Percentiles rank a stretch among this genome's conserved stretches.
phyloP scores from a whole-genome alignment of 768 basidiomycete species.

The Tricholoma sp. region DNA sequence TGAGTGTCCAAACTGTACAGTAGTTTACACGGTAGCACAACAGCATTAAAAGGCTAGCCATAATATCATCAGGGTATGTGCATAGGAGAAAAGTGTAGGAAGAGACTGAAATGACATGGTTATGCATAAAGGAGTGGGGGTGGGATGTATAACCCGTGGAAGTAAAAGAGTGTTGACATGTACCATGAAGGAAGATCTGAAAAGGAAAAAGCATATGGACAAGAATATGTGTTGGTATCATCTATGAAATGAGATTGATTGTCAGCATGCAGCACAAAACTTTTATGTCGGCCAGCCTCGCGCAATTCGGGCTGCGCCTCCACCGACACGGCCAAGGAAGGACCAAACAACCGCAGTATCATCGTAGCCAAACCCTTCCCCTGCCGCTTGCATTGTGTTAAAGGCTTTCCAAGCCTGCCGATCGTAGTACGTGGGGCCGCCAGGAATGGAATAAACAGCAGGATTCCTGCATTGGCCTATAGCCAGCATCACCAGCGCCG shows the following conservation, averaged over 20 bases:
- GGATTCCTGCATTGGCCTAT: conserved; percentile 58
- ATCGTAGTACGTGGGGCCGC: conserved; percentile 71
- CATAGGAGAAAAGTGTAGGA: conserved; percentile 1
- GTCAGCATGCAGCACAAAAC: background rate
- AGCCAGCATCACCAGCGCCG: conserved; percentile 55
- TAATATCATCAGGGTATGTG: background rate
- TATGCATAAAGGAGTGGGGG: conserved; percentile 5
- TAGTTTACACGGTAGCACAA: conserved; percentile 22
- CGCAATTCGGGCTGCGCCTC: conserved; percentile 70
- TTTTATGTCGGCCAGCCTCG: conserved; percentile 74
- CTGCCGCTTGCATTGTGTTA: conserved; percentile 63
- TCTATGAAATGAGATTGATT: background rate
- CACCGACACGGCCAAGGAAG: conserved; percentile 65
- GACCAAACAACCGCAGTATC: conserved; percentile 62
- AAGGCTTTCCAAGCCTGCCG: conserved; percentile 76
- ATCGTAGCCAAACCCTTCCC: conserved; percentile 64
- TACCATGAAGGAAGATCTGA: background rate
- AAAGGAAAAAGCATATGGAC: background rate
- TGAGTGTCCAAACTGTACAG: conserved; percentile 24
- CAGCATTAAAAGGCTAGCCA: conserved; percentile 10
- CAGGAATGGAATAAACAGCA: conserved; percentile 46
- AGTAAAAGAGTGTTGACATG: conserved; percentile 2
- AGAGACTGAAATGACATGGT: background rate
- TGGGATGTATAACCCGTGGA: conserved; percentile 1
- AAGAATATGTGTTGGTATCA: background rate